A percentile compares a stretch with the other conserved stretches of the same genome.
phyloP scores from a whole-genome alignment of 1,284 basidiomycete genomes.

The Ustilago loliicola region DNA sequence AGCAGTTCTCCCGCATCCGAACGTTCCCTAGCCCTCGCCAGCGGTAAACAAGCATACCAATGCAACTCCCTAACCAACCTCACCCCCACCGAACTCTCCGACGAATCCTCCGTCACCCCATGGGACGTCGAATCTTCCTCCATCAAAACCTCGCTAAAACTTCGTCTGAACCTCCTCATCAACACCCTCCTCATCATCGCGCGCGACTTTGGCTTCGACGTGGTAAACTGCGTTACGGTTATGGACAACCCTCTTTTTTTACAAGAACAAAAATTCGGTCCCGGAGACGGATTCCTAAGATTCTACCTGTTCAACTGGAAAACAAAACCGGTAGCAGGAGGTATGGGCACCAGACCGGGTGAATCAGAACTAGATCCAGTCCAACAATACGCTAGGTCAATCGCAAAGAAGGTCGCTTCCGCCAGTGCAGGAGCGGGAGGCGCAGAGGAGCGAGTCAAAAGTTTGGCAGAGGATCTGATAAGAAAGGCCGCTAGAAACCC shows the following conservation, averaged over 20 bases:
- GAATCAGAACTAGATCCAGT: slow-evolving; percentile 66
- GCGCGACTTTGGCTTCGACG: slow-evolving; percentile 86
- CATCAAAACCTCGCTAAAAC: slow-evolving; percentile 77
- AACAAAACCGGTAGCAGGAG: slow-evolving; percentile 62
- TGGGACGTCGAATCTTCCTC: slow-evolving; percentile 74
- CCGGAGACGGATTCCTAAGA: slow-evolving; percentile 88
- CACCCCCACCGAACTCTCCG: slow-evolving; percentile 46
- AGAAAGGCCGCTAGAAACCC: slow-evolving; percentile 30
- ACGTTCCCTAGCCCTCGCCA: slow-evolving; percentile 24
- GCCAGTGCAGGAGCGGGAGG: neutral
- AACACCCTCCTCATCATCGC: slow-evolving; percentile 85
- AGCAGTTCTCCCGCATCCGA: slow-evolving; percentile 27
- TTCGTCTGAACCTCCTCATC: slow-evolving; percentile 80
- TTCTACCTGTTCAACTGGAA: slow-evolving; percentile 80
- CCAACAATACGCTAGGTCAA: slow-evolving; percentile 27
- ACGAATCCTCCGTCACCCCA: slow-evolving; percentile 46
- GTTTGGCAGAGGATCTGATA: slow-evolving; percentile 37
- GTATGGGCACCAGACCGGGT: slow-evolving; percentile 62
- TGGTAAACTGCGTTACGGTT: slow-evolving; percentile 92
- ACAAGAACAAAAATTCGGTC: slow-evolving; percentile 84
- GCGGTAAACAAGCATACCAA: slow-evolving; percentile 50
- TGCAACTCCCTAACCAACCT: slow-evolving; percentile 54
- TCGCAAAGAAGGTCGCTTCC: slow-evolving; percentile 20
- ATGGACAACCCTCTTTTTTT: slow-evolving; percentile 93
- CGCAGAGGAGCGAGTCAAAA: slow-evolving; percentile 1